Conservation (phyloP, 2,329 filamentous ascomycete species). For the Oidium heveae region DNA sequence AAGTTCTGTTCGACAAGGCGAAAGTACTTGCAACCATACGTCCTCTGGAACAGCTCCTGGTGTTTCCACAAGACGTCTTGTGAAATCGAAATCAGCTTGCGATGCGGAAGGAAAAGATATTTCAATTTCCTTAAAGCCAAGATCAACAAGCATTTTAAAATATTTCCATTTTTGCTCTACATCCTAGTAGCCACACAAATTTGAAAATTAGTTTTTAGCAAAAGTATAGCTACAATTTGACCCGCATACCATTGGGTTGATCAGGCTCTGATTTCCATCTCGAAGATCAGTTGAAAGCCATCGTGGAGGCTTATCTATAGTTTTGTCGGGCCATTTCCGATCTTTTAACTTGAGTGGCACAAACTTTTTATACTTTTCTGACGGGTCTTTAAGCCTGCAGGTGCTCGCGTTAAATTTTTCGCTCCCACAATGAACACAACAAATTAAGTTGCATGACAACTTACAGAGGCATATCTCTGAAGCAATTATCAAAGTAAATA, state of each 20-base stretch:
- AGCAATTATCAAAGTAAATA: background rate
- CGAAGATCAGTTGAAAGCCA: constrained; percentile 78
- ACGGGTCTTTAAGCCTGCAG: constrained; percentile 48
- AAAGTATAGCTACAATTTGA: background rate
- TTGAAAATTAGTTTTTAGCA: background rate
- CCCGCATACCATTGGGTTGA: constrained; percentile 66
- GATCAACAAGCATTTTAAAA: constrained; percentile 78
- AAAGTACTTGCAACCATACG: constrained; percentile 76
- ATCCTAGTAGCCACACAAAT: constrained; percentile 26
- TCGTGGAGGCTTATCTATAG: constrained; percentile 58
- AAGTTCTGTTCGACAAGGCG: constrained; percentile 75
- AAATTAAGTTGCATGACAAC: background rate
- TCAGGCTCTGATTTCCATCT: constrained; percentile 83
- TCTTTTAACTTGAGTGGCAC: constrained; percentile 30
- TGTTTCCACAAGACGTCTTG: constrained; percentile 61
- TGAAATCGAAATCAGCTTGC: constrained; percentile 91
- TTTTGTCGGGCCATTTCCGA: constrained; percentile 18
- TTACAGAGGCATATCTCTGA: background rate
- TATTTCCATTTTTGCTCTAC: constrained; percentile 86
- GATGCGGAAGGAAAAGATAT: constrained; percentile 88
- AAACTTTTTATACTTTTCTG: constrained; percentile 51
- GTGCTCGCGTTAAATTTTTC: background rate
- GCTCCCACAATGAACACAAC: background rate
- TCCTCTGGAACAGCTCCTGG: constrained; percentile 66
- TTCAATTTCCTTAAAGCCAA: constrained; percentile 96